Evolutionary conservation across 2,329 filamentous ascomycete species (phyloP).

Genomic region (Venturia aucupariae): DNA sequence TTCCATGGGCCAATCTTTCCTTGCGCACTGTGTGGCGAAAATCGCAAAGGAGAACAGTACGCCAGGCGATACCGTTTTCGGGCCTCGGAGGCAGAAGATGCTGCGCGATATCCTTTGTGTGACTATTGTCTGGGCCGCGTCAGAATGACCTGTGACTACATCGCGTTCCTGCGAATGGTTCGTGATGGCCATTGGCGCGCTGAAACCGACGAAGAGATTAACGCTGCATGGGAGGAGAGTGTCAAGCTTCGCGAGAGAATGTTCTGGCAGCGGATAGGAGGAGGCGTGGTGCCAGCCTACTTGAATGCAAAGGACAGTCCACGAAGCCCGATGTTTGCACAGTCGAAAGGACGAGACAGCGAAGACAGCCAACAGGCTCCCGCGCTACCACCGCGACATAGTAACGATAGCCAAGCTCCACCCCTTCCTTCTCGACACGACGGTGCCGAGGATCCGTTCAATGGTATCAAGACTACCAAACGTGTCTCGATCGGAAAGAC

Average conservation of each 20-base stretch:
- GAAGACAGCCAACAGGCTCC: constrained; percentile 17
- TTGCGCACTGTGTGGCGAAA: constrained; percentile 85
- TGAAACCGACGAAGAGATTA: constrained; percentile 74
- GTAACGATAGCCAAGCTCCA: constrained; percentile 11
- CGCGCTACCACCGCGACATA: neutral
- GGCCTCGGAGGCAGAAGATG: constrained; percentile 72
- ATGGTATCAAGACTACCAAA: constrained; percentile 22
- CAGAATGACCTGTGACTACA: constrained; percentile 82
- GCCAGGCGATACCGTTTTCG: constrained; percentile 80
- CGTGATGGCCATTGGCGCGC: constrained; percentile 87
- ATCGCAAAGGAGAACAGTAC: constrained; percentile 59
- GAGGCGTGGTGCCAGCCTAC: constrained; percentile 70
- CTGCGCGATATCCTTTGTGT: constrained; percentile 84
- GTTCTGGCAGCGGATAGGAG: constrained; percentile 93
- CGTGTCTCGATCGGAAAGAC: constrained; percentile 31
- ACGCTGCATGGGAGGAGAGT: constrained; percentile 88
- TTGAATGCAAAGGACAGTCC: constrained; percentile 19
- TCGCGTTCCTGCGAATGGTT: constrained; percentile 66
- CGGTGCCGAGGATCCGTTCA: constrained; percentile 27
- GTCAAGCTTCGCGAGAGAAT: constrained; percentile 84
- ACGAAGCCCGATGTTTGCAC: constrained; percentile 9
- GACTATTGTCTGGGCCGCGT: constrained; percentile 77
- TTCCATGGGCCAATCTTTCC: constrained; percentile 51
- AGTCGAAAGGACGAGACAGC: constrained; percentile 19
- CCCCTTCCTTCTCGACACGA: constrained; percentile 18